Evolutionary conservation across 2,329 filamentous ascomycete species (phyloP).

Genomic region (Aspergillus costaricaensis): DNA sequence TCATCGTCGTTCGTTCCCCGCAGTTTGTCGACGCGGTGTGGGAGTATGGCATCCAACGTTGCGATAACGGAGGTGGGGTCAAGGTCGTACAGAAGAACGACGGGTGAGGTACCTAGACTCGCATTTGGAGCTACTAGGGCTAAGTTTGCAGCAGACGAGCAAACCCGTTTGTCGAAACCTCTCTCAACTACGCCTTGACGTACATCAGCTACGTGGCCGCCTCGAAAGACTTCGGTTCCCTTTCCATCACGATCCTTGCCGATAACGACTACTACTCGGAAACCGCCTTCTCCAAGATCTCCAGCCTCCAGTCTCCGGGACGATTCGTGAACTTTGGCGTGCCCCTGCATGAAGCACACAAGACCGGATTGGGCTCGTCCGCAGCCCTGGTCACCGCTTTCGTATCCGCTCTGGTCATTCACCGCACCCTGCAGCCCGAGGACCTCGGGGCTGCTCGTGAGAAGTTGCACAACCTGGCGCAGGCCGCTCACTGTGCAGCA

Average conservation of each 20-base stretch:
- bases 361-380: slow-evolving; percentile 93
- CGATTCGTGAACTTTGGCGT: slow-evolving; percentile 78
- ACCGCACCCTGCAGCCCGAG: slow-evolving; percentile 46
- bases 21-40: slow-evolving; percentile 87
- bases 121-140: neutral
- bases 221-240: slow-evolving; percentile 61
- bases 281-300: slow-evolving; percentile 47
- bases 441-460: slow-evolving; percentile 54
- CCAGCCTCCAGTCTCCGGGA: slow-evolving; percentile 33
- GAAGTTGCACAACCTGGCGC: slow-evolving; percentile 85
- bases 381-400: slow-evolving; percentile 90
- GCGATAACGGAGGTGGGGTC: slow-evolving; percentile 73
- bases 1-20: slow-evolving; percentile 85
- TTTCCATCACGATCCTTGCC: slow-evolving; percentile 82
- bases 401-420: slow-evolving; percentile 54
- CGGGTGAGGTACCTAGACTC: slow-evolving; percentile 30
- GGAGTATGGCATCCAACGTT: slow-evolving; percentile 78
- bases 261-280: slow-evolving; percentile 97
- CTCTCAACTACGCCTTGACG: slow-evolving; percentile 81
- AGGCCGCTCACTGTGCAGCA: slow-evolving; percentile 90
- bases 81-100: slow-evolving; percentile 67
- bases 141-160: slow-evolving; percentile 47
- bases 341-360: slow-evolving; percentile 76
- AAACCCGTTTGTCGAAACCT: slow-evolving; percentile 92
- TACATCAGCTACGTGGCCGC: slow-evolving; percentile 63